Evolutionary conservation across 768 basidiomycete species (phyloP).

Genomic region (Naganishia onofrii): DNA sequence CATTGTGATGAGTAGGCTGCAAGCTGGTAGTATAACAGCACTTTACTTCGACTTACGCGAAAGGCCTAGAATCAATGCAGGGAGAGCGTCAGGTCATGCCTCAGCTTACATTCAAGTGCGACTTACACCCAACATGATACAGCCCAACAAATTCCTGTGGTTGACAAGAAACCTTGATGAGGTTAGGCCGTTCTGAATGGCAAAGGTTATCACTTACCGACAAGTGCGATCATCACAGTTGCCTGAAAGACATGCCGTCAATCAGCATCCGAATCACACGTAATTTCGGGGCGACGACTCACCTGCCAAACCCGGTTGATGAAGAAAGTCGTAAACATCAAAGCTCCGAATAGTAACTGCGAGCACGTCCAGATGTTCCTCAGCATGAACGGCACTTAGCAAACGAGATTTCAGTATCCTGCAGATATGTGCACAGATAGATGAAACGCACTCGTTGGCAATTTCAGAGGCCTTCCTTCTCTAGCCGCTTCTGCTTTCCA

Average conservation of each 20-base stretch:
- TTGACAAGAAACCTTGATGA: neutral
- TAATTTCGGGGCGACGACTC: too few relatives aligned
- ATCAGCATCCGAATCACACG: conserved; percentile 9
- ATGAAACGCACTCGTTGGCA: conserved; percentile 63
- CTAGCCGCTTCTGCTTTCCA: conserved; percentile 83
- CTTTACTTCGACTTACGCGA: conserved; percentile 57
- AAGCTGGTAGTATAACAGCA: neutral
- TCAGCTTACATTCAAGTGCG: neutral
- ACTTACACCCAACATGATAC: conserved; percentile 86
- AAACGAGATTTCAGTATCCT: neutral
- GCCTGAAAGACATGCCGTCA: conserved; percentile 57
- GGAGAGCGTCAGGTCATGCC: neutral
- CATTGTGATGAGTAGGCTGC: neutral
- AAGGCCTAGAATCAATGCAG: conserved; percentile 59
- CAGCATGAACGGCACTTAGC: conserved; percentile 72
- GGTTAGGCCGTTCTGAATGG: neutral
- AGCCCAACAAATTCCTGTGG: conserved; percentile 79
- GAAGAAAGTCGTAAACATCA: conserved; percentile 81
- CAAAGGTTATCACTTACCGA: conserved; percentile 53
- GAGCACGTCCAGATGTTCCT: conserved; percentile 93
- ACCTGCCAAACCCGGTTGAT: conserved; percentile 74
- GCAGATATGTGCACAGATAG: neutral
- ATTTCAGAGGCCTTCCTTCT: conserved; percentile 67
- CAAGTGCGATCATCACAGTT: conserved; percentile 72
- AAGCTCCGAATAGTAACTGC: conserved; percentile 69